Conservation (phyloP, 1,284 basidiomycete species). For the Sporisorium exsertum region DNA sequence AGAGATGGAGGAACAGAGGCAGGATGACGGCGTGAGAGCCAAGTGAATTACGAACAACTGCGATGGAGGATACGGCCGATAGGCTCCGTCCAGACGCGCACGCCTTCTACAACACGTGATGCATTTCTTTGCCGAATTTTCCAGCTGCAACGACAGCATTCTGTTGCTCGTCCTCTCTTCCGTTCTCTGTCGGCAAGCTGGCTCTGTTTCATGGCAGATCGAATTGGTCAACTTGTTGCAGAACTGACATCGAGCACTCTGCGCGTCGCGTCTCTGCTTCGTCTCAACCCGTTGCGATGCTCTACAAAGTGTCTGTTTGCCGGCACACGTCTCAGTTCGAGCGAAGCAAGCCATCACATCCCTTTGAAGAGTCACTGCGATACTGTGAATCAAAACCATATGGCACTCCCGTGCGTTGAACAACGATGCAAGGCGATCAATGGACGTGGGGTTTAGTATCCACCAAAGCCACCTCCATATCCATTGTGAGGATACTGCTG, state of each 20-base stretch:
- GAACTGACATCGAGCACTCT: neutral
- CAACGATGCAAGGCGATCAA: conserved; percentile 9
- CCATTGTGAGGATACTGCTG: conserved; percentile 36
- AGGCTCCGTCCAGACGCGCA: too few relatives aligned
- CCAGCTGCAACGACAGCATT: too few relatives aligned
- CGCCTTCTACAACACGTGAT: too few relatives aligned
- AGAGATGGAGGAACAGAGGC: too few relatives aligned
- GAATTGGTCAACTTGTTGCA: neutral
- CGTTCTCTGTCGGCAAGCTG: neutral
- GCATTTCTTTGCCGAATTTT: too few relatives aligned
- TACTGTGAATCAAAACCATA: conserved; percentile 1
- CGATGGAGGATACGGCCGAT: too few relatives aligned
- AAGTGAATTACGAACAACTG: too few relatives aligned
- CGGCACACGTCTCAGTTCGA: neutral
- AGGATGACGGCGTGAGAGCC: too few relatives aligned
- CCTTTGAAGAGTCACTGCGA: neutral
- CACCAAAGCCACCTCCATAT: conserved; percentile 39
- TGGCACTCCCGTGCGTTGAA: neutral
- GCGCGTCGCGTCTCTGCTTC: conserved; percentile 11
- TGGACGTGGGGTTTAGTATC: conserved; percentile 7
- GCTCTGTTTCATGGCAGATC: neutral
- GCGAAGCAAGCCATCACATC: neutral
- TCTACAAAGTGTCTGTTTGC: neutral
- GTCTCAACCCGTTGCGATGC: neutral
- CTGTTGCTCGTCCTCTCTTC: neutral